phyloP scores from a whole-genome alignment of 2,329 filamentous ascomycete genomes.

The Arthroderma sp. region DNA sequence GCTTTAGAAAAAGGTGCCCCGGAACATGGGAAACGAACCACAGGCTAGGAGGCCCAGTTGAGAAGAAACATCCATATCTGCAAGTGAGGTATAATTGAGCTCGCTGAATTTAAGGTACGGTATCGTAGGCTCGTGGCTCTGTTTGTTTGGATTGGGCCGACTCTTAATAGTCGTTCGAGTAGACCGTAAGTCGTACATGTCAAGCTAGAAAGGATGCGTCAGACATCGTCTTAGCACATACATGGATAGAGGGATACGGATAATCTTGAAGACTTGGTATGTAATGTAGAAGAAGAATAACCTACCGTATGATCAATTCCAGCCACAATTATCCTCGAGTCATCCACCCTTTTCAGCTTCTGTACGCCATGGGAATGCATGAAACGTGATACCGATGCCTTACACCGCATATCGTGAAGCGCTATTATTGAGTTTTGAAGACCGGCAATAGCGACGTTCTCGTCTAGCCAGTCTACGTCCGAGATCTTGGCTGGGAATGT shows the following conservation, averaged over 20 bases:
- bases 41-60: slow-evolving; percentile 30
- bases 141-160: slow-evolving; percentile 21
- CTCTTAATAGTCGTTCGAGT: slow-evolving; percentile 20
- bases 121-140: slow-evolving; percentile 21
- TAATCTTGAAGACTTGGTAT: not conserved
- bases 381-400: slow-evolving; percentile 23
- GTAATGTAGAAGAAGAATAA: not conserved
- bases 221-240: not conserved
- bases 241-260: not conserved
- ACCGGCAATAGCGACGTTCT: slow-evolving; percentile 27
- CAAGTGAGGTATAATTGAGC: slow-evolving; percentile 20
- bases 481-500: slow-evolving; percentile 16
- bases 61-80: slow-evolving; percentile 27
- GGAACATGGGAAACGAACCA: slow-evolving; percentile 19
- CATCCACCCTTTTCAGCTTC: slow-evolving; percentile 27
- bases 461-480: slow-evolving; percentile 30
- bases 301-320: slow-evolving; percentile 10
- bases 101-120: slow-evolving; percentile 29
- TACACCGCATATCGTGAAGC: slow-evolving; percentile 27
- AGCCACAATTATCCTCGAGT: slow-evolving; percentile 25
- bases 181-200: slow-evolving; percentile 34
- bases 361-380: slow-evolving; percentile 26
- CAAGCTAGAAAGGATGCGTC: slow-evolving; percentile 20
- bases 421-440: slow-evolving; percentile 25
- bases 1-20: not conserved